Evolutionary conservation across 2,329 filamentous ascomycete genomes (phyloP).

Genomic region (Lizonia empirigonia): DNA sequence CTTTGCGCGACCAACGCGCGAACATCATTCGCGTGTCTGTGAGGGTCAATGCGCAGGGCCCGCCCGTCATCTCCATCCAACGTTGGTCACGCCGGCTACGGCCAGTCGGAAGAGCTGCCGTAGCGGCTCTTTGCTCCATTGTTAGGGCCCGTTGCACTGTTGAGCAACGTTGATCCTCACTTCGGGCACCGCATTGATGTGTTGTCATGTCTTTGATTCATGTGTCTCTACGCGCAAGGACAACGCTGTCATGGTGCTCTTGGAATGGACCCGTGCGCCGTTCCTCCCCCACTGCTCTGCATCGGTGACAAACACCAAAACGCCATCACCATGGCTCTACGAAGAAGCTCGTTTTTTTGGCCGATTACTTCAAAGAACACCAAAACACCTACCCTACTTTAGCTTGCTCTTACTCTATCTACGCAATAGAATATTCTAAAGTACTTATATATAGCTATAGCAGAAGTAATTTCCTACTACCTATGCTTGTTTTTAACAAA

Average conservation of each 20-base stretch:
- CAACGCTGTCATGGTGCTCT: not conserved
- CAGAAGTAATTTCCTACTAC: too few species aligned
- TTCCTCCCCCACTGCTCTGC: slow-evolving; percentile 14
- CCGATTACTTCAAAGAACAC: too few species aligned
- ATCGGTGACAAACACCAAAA: not conserved
- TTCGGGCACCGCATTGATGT: not conserved
- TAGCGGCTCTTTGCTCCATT: not conserved
- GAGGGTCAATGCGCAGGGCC: slow-evolving; percentile 7
- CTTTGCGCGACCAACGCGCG: slow-evolving; percentile 14
- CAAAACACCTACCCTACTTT: too few species aligned
- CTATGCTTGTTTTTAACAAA: too few species aligned
- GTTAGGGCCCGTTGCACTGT: not conserved
- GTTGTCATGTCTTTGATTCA: not conserved
- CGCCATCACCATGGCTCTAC: not conserved
- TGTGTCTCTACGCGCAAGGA: not conserved
- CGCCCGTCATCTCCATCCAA: not conserved
- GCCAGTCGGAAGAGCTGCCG: slow-evolving; percentile 15
- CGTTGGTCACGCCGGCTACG: not conserved
- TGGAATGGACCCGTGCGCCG: not conserved
- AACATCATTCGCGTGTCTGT: slow-evolving; percentile 7
- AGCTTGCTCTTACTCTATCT: too few species aligned
- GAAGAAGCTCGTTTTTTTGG: too few species aligned
- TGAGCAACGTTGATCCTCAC: not conserved
- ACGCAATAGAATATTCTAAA: too few species aligned
- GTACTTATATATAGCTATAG: too few species aligned